These are phyloP conservation scores for Erodium maritimum DNA, from an alignment of 345 rosid genomes.

Conservation along the genomic window DNA sequence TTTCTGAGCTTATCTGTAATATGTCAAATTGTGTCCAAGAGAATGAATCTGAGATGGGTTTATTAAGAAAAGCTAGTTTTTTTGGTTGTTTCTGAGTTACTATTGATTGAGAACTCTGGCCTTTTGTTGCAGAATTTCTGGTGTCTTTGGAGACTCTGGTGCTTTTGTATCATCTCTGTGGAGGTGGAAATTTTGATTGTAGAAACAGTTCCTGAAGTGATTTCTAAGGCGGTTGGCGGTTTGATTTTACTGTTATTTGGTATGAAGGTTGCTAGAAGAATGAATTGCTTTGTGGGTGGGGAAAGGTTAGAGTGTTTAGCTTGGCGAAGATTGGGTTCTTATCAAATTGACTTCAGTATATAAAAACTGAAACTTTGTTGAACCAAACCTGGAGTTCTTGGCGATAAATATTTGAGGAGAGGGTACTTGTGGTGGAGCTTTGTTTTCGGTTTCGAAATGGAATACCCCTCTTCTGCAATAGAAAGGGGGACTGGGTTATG, in stretches of 20 bases:
- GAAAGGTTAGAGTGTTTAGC: slow-evolving; percentile 2
- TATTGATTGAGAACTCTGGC: slow-evolving; percentile 12
- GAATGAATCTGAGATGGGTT: slow-evolving; percentile 21
- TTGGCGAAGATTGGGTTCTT: slow-evolving; percentile 2
- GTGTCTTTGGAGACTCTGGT: slow-evolving; percentile 21
- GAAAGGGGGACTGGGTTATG: slow-evolving; percentile 38
- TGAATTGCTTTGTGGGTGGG: slow-evolving; percentile 6
- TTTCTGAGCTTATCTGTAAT: neutral
- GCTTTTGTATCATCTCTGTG: slow-evolving; percentile 9
- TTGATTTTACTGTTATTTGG: neutral
- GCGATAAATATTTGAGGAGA: neutral
- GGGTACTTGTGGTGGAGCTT: neutral
- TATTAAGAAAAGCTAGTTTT: neutral
- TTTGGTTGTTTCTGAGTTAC: slow-evolving; percentile 20
- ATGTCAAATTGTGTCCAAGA: neutral
- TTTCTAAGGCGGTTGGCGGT: neutral
- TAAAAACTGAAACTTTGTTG: neutral
- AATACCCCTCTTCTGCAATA: slow-evolving; percentile 38
- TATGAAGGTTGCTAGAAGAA: neutral
- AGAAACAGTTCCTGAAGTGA: neutral
- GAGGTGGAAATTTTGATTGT: slow-evolving; percentile 6
- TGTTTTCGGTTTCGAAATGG: slow-evolving; percentile 31
- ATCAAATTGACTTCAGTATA: neutral
- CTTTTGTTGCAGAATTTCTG: slow-evolving; percentile 26
- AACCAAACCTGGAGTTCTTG: slow-evolving; percentile 7